A percentile compares a stretch with the other conserved stretches of the same genome.
These are phyloP conservation scores for Diatrype stigma DNA, from an alignment of 2,329 filamentous ascomycete genomes.

Conservation along the genomic window DNA sequence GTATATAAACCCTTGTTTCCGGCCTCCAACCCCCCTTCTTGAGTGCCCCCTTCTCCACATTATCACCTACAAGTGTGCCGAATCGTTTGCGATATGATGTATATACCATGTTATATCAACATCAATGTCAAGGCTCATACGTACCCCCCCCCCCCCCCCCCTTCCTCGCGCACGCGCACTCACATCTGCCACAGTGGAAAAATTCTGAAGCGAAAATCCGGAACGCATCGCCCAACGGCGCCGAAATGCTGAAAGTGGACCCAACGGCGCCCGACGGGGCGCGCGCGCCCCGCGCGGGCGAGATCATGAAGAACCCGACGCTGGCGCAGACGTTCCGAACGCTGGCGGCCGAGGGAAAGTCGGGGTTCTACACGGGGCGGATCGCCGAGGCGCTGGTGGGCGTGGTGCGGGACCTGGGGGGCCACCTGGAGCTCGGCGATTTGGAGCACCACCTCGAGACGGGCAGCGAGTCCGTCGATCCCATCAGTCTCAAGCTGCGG, in stretches of 20 bases:
- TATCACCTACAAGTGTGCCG: too few species aligned
- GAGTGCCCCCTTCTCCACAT: neutral
- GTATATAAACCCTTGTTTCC: conserved; percentile 34
- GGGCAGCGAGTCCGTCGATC: conserved; percentile 74
- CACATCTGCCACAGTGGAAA: conserved; percentile 81
- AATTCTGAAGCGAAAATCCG: conserved; percentile 59
- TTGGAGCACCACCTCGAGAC: conserved; percentile 65
- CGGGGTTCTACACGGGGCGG: conserved; percentile 83
- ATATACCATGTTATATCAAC: too few species aligned
- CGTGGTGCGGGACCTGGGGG: conserved; percentile 71
- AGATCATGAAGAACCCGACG: conserved; percentile 82
- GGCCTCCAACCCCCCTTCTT: neutral
- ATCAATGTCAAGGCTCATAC: too few species aligned
- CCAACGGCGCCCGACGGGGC: conserved; percentile 62
- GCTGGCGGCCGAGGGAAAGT: conserved; percentile 76
- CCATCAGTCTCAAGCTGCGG: conserved; percentile 76
- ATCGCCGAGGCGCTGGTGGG: conserved; percentile 79
- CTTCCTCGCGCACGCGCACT: too few species aligned
- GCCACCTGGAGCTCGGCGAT: conserved; percentile 75
- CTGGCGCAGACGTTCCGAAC: conserved; percentile 77
- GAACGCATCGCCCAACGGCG: conserved; percentile 75
- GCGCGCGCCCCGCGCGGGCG: conserved; percentile 72
- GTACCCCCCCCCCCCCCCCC: too few species aligned
- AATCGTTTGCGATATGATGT: too few species aligned
- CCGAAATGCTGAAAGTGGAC: conserved; percentile 83